Conservation (phyloP, 2,329 filamentous ascomycete species). For the Ceratocystiopsis minuta region DNA sequence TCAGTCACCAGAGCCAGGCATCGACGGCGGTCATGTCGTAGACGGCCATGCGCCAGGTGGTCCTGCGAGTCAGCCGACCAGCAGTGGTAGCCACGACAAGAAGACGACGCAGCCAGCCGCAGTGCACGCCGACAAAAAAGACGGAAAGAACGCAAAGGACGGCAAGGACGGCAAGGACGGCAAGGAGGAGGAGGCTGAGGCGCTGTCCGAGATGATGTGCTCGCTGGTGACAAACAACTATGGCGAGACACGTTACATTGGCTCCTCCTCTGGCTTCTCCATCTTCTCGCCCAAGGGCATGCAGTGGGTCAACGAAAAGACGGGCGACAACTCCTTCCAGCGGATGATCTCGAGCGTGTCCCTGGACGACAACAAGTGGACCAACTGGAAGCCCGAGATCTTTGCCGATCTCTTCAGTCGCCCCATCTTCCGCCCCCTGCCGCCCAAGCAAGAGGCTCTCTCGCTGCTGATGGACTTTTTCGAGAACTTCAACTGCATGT, state of each 20-base stretch:
- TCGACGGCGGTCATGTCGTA: constrained; percentile 13
- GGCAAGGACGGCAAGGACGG: constrained; percentile 24
- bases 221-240: constrained; percentile 88
- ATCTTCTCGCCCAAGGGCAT: constrained; percentile 98
- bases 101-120: neutral
- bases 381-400: constrained; percentile 94
- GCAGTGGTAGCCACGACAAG: neutral
- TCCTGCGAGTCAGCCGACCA: neutral
- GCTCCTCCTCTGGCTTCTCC: constrained; percentile 92
- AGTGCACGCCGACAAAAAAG: neutral
- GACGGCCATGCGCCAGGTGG: neutral
- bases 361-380: constrained; percentile 87
- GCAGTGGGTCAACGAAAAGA: constrained; percentile 96
- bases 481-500: constrained; percentile 98
- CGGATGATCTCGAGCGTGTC: constrained; percentile 87
- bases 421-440: constrained; percentile 65
- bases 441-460: constrained; percentile 70
- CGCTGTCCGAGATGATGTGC: constrained; percentile 96
- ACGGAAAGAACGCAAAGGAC: neutral
- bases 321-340: constrained; percentile 87
- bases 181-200: constrained; percentile 58
- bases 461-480: constrained; percentile 88
- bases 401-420: constrained; percentile 84
- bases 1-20: constrained; percentile 30
- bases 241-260: constrained; percentile 91